Conservation (phyloP, 2,329 filamentous ascomycete genomes). For the Colletotrichum australisinense region DNA sequence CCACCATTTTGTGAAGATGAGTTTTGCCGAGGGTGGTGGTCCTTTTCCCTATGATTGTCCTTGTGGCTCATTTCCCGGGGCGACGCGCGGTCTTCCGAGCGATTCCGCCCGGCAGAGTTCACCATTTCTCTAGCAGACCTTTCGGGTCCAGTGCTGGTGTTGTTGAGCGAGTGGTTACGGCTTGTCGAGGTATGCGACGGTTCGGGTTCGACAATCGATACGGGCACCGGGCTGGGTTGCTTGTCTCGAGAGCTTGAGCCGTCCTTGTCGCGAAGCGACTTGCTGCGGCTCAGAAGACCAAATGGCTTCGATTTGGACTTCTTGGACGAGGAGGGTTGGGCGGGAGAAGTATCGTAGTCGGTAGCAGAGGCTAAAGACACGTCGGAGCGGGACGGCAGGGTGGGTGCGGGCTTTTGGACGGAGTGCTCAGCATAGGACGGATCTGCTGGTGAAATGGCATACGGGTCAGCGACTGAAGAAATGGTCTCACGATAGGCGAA, state of each 20-base stretch:
- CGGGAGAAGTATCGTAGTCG: conserved; percentile 55
- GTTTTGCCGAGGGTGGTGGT: conserved; percentile 56
- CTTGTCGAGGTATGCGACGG: conserved; percentile 45
- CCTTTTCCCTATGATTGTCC: conserved; percentile 42
- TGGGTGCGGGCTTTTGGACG: conserved; percentile 52
- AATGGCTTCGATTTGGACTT: conserved; percentile 68
- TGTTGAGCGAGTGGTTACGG: conserved; percentile 61
- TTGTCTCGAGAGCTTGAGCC: conserved; percentile 50
- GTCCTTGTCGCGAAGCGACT: conserved; percentile 60
- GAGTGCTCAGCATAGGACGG: conserved; percentile 46
- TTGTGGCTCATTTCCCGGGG: conserved; percentile 57
- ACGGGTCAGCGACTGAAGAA: conserved; percentile 30
- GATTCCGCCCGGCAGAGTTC: conserved; percentile 72
- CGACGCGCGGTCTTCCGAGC: conserved; percentile 75
- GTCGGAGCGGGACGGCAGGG: conserved; percentile 62
- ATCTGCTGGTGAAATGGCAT: conserved; percentile 40
- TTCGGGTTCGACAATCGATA: conserved; percentile 50
- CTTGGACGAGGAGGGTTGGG: conserved; percentile 48
- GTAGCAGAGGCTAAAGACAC: conserved; percentile 61
- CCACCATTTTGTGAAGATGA: conserved; percentile 69
- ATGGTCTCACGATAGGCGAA: conserved; percentile 37
- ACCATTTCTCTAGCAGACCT: conserved; percentile 77
- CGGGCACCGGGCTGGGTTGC: conserved; percentile 40
- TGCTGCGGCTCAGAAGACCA: conserved; percentile 61
- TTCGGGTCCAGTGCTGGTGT: conserved; percentile 74